These are phyloP conservation scores for Fusarium pseudocircinatum DNA, from an alignment of 2,329 filamentous ascomycete genomes.

Conservation along the genomic window DNA sequence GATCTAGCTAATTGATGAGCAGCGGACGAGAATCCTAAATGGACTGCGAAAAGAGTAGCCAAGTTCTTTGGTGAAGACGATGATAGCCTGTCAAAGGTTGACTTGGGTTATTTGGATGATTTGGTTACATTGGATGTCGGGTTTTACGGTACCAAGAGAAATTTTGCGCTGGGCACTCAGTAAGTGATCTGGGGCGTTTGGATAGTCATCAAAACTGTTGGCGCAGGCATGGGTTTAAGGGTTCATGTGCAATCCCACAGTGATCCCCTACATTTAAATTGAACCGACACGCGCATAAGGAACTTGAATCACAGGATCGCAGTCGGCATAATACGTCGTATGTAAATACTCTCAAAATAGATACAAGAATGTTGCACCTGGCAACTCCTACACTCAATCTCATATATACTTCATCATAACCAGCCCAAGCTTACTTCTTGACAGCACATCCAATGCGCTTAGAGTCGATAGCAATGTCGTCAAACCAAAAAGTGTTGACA, in stretches of 20 bases:
- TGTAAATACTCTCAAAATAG: constrained; percentile 18
- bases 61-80: constrained; percentile 32
- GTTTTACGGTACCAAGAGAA: constrained; percentile 6
- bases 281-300: background rate
- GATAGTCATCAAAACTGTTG: rapidly evolving
- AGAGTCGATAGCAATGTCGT: constrained; percentile 61
- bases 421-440: constrained; percentile 1
- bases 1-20: background rate
- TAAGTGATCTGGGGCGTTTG: rapidly evolving
- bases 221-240: rapidly evolving
- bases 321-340: background rate
- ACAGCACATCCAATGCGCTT: constrained; percentile 34
- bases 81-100: background rate
- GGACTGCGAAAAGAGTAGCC: constrained; percentile 30
- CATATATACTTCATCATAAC: background rate
- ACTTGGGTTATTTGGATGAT: constrained; percentile 32
- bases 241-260: rapidly evolving
- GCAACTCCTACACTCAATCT: constrained; percentile 6
- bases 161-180: background rate
- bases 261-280: background rate
- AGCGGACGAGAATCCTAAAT: constrained; percentile 42
- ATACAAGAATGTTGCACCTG: constrained; percentile 23
- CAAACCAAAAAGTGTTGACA: constrained; percentile 70
- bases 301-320: background rate
- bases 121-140: constrained; percentile 35